Conservation (phyloP, 345 rosid genomes). For the Theobroma cacao region DNA sequence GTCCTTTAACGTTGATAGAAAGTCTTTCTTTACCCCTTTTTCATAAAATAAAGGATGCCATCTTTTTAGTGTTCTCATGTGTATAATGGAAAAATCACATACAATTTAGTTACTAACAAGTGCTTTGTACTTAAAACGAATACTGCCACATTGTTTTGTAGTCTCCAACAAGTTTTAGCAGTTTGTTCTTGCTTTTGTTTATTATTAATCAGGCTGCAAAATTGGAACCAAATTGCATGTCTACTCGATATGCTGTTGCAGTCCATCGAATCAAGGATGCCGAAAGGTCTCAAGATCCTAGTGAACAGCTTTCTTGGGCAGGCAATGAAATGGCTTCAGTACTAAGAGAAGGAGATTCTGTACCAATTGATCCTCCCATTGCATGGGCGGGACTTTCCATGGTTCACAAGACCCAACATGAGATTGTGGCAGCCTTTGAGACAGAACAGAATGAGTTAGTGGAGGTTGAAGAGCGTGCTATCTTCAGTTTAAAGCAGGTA, state of each 20-base stretch:
- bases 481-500: conserved; percentile 87
- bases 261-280: conserved; percentile 86
- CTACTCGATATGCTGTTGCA: conserved; percentile 91
- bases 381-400: conserved; percentile 96
- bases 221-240: conserved; percentile 91
- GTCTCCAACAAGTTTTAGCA: background rate
- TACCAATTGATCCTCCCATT: conserved; percentile 63
- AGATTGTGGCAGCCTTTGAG: conserved; percentile 81
- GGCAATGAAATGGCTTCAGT: conserved; percentile 98
- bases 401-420: conserved; percentile 91
- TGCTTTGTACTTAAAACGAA: background rate
- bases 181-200: background rate
- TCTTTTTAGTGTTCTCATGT: background rate
- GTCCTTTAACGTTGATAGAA: conserved; percentile 29
- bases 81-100: background rate
- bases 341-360: conserved; percentile 87
- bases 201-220: conserved; percentile 70
- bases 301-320: conserved; percentile 86
- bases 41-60: background rate
- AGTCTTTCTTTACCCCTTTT: conserved; percentile 6
- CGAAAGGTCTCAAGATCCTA: conserved; percentile 91
- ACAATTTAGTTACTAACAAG: conserved; percentile 6
- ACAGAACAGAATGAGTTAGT: conserved; percentile 52
- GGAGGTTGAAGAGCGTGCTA: conserved; percentile 75
- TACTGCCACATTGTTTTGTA: background rate